Evolutionary conservation across 2,329 filamentous ascomycete species (phyloP), one percentile per base, ranked within the genome.

Genomic region (Exophiala phaeomuriformis): DNA sequence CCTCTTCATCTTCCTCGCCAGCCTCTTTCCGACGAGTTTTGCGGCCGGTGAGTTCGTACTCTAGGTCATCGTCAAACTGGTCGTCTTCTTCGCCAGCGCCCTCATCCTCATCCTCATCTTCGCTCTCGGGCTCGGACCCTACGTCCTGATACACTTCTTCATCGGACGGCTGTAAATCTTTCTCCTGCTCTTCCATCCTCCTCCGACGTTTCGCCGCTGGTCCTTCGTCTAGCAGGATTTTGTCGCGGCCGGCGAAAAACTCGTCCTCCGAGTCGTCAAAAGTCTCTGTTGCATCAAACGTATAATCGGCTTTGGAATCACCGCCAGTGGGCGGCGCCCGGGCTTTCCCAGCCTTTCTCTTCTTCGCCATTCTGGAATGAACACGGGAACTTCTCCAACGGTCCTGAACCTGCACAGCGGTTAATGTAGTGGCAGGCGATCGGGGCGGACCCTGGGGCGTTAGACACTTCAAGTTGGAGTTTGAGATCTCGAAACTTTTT

Each of bases 231-330:
- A 98, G 78, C 64, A 91, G 71, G 58, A 98, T 83, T 66, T 88
- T 85, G 71, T 98, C 93, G 60, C 86, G 82, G 60, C 90, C 85
- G 55, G 90, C 76, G 65, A 91, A 88, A 68, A 95, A 95, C 67
- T 95, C 89, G 69, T 98, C 93, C 69, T 95, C 89, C 1, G 90
- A 94, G 68, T 96, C 85, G 61, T 90, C 88, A 63, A 98, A 85
- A 71, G 95, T 89, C 69, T 91, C 84, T 57, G 74, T 67, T 19
- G 69, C 56, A 49, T 67, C 65, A 47, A 68, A 73, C 52, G 67
- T 49, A 12, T 71, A 33, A 66, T 65, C 63, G 64, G 44, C 64
- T 5, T 32, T 33, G 10, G 48, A 31, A 2, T 8, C 28, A 7
- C 41, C 45, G 30, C 4, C 5, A 5, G 12, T 27, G 43, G 19